phyloP scores from a whole-genome alignment of 2,329 filamentous ascomycete species.

The Alternaria arborescens region DNA sequence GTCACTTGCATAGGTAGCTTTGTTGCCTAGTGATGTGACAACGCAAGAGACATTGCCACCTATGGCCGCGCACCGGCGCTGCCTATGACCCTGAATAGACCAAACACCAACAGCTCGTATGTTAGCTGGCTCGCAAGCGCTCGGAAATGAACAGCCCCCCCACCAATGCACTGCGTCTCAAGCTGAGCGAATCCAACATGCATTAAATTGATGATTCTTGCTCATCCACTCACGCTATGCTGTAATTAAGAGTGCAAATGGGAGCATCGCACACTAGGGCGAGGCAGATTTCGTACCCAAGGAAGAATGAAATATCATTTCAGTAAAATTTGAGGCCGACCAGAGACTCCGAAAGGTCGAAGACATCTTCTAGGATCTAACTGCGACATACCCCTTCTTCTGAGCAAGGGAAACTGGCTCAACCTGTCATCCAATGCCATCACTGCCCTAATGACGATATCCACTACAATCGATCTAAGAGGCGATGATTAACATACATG shows the following conservation, averaged over 20 bases:
- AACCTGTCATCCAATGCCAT: neutral
- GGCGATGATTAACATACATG: neutral
- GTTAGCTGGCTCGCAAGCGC: neutral
- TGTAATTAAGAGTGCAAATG: neutral
- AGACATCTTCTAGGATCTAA: neutral
- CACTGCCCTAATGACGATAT: neutral
- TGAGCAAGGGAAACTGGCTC: neutral
- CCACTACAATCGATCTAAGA: neutral
- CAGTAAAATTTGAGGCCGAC: neutral
- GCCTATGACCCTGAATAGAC: neutral
- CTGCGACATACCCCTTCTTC: neutral
- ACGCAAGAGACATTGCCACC: neutral
- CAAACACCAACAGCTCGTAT: neutral
- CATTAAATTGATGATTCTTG: neutral
- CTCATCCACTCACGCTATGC: neutral
- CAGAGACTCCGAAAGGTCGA: neutral
- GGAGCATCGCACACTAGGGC: conserved; percentile 1
- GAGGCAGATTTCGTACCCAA: conserved; percentile 9
- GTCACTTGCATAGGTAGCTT: neutral
- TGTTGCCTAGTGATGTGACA: neutral
- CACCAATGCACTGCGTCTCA: neutral
- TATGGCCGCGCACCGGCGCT: neutral
- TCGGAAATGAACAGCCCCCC: neutral
- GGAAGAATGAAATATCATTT: neutral
- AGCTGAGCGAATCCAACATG: neutral